These are phyloP conservation scores for Penicillium waksmanii DNA, from an alignment of 495 filamentous ascomycete species.

Conservation along the genomic window DNA sequence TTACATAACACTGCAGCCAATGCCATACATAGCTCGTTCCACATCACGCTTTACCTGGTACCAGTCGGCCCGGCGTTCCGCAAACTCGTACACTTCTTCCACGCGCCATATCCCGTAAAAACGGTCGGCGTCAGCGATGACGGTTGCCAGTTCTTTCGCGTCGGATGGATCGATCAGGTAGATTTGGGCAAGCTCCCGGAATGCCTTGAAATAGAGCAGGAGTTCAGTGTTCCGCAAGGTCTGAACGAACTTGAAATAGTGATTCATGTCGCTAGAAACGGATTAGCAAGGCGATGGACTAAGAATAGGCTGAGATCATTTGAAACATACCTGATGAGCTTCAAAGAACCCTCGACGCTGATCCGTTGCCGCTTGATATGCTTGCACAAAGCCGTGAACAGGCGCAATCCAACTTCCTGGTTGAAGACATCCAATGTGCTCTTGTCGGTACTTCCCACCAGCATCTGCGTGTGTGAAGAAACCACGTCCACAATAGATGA, in stretches of 20 bases:
- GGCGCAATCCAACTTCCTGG: slow-evolving; percentile 91
- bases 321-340: slow-evolving; percentile 72
- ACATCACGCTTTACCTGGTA: slow-evolving; percentile 82
- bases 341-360: slow-evolving; percentile 85
- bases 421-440: slow-evolving; percentile 98
- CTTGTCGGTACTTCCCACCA: slow-evolving; percentile 92
- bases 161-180: slow-evolving; percentile 87
- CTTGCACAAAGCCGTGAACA: slow-evolving; percentile 91
- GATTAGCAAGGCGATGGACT: slow-evolving; percentile 9
- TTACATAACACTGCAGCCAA: slow-evolving; percentile 88
- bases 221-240: slow-evolving; percentile 82
- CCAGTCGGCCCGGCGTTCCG: slow-evolving; percentile 93
- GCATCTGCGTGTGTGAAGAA: slow-evolving; percentile 84
- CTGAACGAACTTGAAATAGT: slow-evolving; percentile 83
- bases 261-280: slow-evolving; percentile 80
- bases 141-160: slow-evolving; percentile 90
- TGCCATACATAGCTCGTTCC: slow-evolving; percentile 96
- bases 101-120: slow-evolving; percentile 91
- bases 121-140: slow-evolving; percentile 89
- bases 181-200: slow-evolving; percentile 92
- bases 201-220: slow-evolving; percentile 84
- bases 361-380: slow-evolving; percentile 96
- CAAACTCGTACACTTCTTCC: slow-evolving; percentile 98
- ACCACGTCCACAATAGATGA: slow-evolving; percentile 81
- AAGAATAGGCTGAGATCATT: not conserved